Percentiles rank a stretch among this genome's conserved stretches.
phyloP scores from a whole-genome alignment of 1,284 basidiomycete species.

The Pseudozyma tsukubaensis region DNA sequence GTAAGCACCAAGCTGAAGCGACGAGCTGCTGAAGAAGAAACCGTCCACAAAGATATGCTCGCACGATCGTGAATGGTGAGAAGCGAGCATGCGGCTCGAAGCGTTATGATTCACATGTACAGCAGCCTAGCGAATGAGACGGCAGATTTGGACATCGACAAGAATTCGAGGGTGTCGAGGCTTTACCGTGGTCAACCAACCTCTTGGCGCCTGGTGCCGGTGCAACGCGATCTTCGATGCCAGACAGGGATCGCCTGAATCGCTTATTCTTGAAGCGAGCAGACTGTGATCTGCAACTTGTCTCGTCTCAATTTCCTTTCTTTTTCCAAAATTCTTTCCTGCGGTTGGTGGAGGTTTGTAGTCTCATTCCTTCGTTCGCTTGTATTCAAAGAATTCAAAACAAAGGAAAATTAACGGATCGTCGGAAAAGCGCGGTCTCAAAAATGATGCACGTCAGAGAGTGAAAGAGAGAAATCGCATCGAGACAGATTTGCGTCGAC shows the following conservation, averaged over 20 bases:
- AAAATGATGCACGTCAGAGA: conserved; percentile 13
- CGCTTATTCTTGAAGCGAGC: not conserved
- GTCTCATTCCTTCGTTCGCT: not conserved
- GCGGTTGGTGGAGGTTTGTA: conserved; percentile 1
- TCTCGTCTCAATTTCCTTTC: conserved; percentile 6
- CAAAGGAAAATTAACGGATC: no score
- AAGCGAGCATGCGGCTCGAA: not conserved
- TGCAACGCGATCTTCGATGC: no score
- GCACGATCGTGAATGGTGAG: not conserved
- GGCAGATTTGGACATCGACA: no score
- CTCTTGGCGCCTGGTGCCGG: no score
- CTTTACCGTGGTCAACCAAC: no score
- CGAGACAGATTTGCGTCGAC: conserved; percentile 30
- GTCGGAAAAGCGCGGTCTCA: conserved; percentile 30
- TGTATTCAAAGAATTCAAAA: not conserved
- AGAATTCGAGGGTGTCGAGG: no score
- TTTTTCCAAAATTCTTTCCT: not conserved
- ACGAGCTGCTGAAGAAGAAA: no score
- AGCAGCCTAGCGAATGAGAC: no score
- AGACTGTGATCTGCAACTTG: not conserved
- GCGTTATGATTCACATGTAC: not conserved
- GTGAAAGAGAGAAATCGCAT: no score
- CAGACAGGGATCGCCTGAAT: no score
- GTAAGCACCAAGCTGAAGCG: no score
- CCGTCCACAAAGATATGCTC: not conserved